Evolutionary conservation across 331 rosid species (phyloP), one percentile per base, ranked within the genome.

Genomic region (Pyrus hybrid): DNA sequence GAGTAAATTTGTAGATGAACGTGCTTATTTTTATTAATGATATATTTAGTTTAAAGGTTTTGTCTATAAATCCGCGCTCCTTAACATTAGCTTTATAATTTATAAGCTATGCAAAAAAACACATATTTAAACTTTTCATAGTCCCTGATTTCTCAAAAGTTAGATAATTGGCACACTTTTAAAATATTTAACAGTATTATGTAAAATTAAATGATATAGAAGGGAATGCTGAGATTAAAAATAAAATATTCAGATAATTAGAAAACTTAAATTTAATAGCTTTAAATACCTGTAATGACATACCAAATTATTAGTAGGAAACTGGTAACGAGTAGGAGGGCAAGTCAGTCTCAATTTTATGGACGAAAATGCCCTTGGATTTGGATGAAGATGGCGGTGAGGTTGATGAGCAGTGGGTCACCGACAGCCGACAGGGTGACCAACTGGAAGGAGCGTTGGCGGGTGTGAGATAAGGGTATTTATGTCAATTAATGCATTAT

Each of bases 281-380:
- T 8, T 33, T 33, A 7, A 33, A 33, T 33, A 33, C 10, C 37
- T 33, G 37, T 33, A 33, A 7, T 33, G 10, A 33, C 41, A 16
- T n/a, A n/a, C n/a, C n/a, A n/a, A 9, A 69, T 23, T 37, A 7
- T 25, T 47, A 47, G 41, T 16, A 3, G 30, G 29, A 68, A 66
- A 22, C 73, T 17, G 73, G 61, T 26, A 45, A 47, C 12, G 45
- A 37, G 45, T 9, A 9, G 45, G 37, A 7, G 20, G 47, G 76
- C 2, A 23, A 51, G 11, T 22, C 5, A 18, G 0, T 20, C 3
- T 33, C 22, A 2, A 0, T 3, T 43, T 2, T 65, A 49, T 32
- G 18, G 79, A 79, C 86, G 53, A 22, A 60, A 37, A 20, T 79
- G 3, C 79, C 81, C 81, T 67, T 33, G 58, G 17, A 18, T 18